These are phyloP conservation scores for Penicillium polonicum DNA, from an alignment of 2,329 filamentous ascomycete genomes.

Conservation along the genomic window DNA sequence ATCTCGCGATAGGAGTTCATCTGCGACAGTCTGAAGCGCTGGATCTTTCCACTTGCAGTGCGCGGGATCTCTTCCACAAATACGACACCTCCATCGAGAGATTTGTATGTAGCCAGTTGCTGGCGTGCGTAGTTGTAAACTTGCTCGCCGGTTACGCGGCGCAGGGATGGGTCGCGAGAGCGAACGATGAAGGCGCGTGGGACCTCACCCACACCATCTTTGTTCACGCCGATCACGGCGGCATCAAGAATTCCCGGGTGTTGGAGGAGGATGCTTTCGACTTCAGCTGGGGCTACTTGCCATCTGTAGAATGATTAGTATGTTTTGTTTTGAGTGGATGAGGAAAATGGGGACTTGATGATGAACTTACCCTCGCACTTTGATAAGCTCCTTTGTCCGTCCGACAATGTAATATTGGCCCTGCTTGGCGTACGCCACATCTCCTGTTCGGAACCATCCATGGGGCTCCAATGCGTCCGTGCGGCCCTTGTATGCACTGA, in stretches of 20 bases:
- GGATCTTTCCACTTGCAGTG: constrained; percentile 52
- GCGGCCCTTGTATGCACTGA: constrained; percentile 40
- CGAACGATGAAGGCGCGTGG: constrained; percentile 51
- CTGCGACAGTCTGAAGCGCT: constrained; percentile 42
- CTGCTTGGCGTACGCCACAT: constrained; percentile 39
- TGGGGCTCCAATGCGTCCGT: constrained; percentile 36
- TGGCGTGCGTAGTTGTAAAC: constrained; percentile 44
- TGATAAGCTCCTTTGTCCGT: constrained; percentile 48
- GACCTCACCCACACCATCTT: constrained; percentile 36
- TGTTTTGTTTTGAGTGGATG: background rate
- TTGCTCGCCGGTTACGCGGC: constrained; percentile 39
- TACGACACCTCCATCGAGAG: constrained; percentile 47
- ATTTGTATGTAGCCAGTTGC: constrained; percentile 51
- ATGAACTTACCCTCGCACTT: constrained; percentile 45
- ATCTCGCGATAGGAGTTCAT: constrained; percentile 43
- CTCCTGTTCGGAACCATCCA: constrained; percentile 48
- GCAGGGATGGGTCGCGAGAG: constrained; percentile 19
- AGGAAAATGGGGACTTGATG: background rate
- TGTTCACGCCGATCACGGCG: constrained; percentile 48
- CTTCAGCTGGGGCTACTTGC: constrained; percentile 51
- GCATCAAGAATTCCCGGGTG: constrained; percentile 48
- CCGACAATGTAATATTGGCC: constrained; percentile 43
- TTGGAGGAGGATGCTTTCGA: constrained; percentile 48
- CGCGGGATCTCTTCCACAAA: constrained; percentile 52
- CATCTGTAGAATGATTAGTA: constrained; percentile 30